A percentile compares a stretch with the other conserved stretches of the same genome.
Conservation (phyloP, 1,284 basidiomycete genomes). For the Puccinia novopanici region DNA sequence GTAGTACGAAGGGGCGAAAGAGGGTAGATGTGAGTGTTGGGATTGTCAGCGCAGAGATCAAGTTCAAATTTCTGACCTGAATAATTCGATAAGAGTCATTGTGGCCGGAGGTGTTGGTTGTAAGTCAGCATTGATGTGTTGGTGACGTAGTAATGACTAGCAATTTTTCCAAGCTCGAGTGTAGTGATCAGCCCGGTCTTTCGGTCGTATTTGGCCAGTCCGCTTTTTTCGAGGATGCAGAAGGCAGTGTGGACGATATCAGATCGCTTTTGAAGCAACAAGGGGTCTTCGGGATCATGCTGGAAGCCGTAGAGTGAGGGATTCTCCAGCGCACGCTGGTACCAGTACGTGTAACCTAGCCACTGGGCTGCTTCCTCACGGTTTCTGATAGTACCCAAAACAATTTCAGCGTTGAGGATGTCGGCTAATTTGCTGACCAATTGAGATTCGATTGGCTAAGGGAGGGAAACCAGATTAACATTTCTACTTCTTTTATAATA, state of each 20-base stretch:
- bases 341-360: constrained; percentile 64
- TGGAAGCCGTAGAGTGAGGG: constrained; percentile 87
- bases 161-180: constrained; percentile 89
- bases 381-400: constrained; percentile 91
- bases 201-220: constrained; percentile 90
- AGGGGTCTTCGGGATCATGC: constrained; percentile 76
- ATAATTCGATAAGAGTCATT: constrained; percentile 85
- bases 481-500: not conserved
- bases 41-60: not conserved
- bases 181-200: constrained; percentile 83
- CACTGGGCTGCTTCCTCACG: constrained; percentile 96
- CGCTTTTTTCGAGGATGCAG: constrained; percentile 88
- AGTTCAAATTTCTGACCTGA: constrained; percentile 61
- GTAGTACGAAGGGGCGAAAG: not conserved
- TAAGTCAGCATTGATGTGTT: constrained; percentile 95
- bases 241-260: constrained; percentile 95
- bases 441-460: constrained; percentile 86
- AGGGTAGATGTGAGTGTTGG: not conserved
- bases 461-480: constrained; percentile 53
- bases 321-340: constrained; percentile 92
- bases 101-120: constrained; percentile 86
- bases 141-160: constrained; percentile 94
- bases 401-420: constrained; percentile 96
- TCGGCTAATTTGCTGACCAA: constrained; percentile 90
- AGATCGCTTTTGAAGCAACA: constrained; percentile 79